A percentile compares a stretch with the other conserved stretches of the same genome.
Conservation (phyloP, 345 rosid species). For the Eucalyptus cladocalyx region DNA sequence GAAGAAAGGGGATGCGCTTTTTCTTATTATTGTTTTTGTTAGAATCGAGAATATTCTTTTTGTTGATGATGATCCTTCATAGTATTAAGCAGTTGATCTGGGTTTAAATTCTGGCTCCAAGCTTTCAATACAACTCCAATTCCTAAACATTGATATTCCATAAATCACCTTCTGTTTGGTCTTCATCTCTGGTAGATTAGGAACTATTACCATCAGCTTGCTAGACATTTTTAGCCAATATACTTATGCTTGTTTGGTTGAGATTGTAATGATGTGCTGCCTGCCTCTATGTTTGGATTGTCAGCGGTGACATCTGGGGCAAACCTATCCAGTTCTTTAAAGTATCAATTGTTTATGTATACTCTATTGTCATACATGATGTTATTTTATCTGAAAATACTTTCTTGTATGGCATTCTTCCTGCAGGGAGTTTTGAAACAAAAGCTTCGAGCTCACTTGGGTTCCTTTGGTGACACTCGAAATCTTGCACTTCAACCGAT, state of each 20-base stretch:
- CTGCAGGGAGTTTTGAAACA: fast-evolving
- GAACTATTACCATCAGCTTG: background rate
- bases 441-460: background rate
- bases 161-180: background rate
- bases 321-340: background rate
- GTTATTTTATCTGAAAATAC: background rate
- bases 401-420: background rate
- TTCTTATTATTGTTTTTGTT: background rate
- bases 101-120: background rate
- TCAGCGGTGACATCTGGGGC: fast-evolving
- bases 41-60: background rate
- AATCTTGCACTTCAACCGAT: background rate
- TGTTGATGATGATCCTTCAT: background rate
- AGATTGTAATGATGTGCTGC: background rate
- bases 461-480: fast-evolving
- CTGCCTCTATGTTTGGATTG: background rate
- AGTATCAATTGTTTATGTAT: background rate
- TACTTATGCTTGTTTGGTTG: background rate
- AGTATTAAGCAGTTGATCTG: background rate
- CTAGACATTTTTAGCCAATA: background rate
- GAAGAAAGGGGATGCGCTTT: background rate
- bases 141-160: background rate
- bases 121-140: background rate
- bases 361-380: background rate
- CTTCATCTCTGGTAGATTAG: background rate